Conservation (phyloP, 2,329 filamentous ascomycete species). For the Metarhizium guizhouense region DNA sequence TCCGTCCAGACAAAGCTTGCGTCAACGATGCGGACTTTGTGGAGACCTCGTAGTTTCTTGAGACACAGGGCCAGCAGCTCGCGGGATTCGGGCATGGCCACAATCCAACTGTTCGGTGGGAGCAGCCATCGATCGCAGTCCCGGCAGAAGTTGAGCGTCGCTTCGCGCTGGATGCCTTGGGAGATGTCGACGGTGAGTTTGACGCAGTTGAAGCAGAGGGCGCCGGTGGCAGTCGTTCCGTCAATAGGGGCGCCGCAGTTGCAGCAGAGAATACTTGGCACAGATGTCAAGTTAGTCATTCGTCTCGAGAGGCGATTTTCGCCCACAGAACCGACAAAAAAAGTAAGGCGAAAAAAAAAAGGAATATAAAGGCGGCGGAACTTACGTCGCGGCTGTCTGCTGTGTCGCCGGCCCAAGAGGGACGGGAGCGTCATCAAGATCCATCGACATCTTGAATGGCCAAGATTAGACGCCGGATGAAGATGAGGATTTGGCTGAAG, state of each 20-base stretch:
- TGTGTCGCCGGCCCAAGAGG: slow-evolving; percentile 23
- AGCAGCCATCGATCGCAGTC: slow-evolving; percentile 93
- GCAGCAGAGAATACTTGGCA: slow-evolving; percentile 73
- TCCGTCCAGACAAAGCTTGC: slow-evolving; percentile 98
- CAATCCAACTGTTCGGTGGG: slow-evolving; percentile 78
- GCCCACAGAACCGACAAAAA: background rate
- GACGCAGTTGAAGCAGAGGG: slow-evolving; percentile 92
- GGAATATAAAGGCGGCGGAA: slow-evolving; percentile 2
- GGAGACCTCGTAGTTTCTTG: slow-evolving; percentile 74
- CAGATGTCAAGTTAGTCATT: background rate
- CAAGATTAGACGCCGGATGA: slow-evolving; percentile 6
- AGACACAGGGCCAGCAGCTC: slow-evolving; percentile 89
- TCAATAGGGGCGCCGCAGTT: slow-evolving; percentile 96
- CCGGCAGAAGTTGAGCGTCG: slow-evolving; percentile 79
- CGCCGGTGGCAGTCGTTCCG: slow-evolving; percentile 75
- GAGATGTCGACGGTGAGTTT: slow-evolving; percentile 93
- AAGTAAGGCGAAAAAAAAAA: background rate
- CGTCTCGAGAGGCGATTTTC: background rate
- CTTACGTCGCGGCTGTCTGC: slow-evolving; percentile 32
- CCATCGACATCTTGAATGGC: slow-evolving; percentile 30
- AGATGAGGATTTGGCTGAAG: slow-evolving; percentile 7
- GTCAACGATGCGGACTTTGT: slow-evolving; percentile 90
- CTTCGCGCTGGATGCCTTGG: slow-evolving; percentile 82
- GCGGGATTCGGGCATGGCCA: slow-evolving; percentile 76
- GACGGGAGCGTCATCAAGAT: slow-evolving; percentile 33